A percentile compares a stretch with the other conserved stretches of the same genome.
These are phyloP conservation scores for Saccharomycopsis selenospora DNA, from an alignment of 805 yeast genomes.

Conservation along the genomic window DNA sequence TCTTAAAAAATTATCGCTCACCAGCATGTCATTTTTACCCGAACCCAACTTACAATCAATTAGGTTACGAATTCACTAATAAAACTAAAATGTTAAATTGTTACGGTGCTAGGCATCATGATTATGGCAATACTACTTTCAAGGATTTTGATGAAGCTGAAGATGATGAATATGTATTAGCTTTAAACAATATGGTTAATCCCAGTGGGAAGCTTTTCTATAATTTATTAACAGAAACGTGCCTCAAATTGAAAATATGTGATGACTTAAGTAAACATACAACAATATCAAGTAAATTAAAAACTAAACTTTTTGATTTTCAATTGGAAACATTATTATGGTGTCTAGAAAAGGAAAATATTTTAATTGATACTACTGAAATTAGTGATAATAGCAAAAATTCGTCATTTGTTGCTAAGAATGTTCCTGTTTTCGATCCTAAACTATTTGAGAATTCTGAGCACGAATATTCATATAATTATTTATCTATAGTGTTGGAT, in stretches of 20 bases:
- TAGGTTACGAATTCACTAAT: conserved; percentile 17
- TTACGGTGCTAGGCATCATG: too few species aligned
- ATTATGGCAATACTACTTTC: conserved; percentile 2
- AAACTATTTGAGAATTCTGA: conserved; percentile 9
- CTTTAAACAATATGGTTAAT: conserved; percentile 9
- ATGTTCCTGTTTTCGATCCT: conserved; percentile 26
- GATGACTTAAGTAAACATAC: not conserved
- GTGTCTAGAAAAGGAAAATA: conserved; percentile 48
- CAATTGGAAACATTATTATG: conserved; percentile 51
- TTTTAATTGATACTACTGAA: conserved; percentile 26
- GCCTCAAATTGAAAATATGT: conserved; percentile 11
- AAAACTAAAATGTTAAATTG: not conserved
- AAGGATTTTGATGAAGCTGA: not conserved
- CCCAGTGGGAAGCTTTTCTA: conserved; percentile 19
- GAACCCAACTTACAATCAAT: conserved; percentile 18
- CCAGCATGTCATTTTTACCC: not conserved
- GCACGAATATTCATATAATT: conserved; percentile 26
- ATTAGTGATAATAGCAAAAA: too few species aligned
- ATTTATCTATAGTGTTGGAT: conserved; percentile 24
- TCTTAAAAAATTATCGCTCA: not conserved
- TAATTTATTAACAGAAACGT: conserved; percentile 17
- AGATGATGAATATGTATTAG: not conserved
- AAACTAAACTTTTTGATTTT: conserved; percentile 38
- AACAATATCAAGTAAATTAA: conserved; percentile 23
- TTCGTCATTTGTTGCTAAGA: conserved; percentile 23